A percentile compares a stretch with the other conserved stretches of the same genome.
Evolutionary conservation across 1,284 basidiomycete genomes (phyloP).

Genomic region (Rhizopogon parksii): DNA sequence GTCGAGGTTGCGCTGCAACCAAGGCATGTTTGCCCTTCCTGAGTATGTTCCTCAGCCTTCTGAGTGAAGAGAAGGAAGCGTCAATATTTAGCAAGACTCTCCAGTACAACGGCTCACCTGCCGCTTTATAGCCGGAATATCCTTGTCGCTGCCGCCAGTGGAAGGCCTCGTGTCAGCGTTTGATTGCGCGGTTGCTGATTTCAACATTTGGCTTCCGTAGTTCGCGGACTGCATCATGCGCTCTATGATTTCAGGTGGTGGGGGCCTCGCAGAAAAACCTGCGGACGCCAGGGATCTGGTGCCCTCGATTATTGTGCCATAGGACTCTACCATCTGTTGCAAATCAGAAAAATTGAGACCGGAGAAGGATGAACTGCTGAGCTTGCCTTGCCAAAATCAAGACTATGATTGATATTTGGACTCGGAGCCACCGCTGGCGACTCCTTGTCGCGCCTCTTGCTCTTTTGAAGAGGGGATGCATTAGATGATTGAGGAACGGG

Average conservation of each 20-base stretch:
- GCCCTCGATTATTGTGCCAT: constrained; percentile 38
- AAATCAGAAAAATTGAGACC: constrained; percentile 14
- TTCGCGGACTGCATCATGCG: constrained; percentile 44
- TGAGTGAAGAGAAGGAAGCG: constrained; percentile 21
- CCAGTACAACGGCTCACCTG: constrained; percentile 35
- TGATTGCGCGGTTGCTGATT: constrained; percentile 29
- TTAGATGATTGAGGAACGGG: constrained; percentile 25
- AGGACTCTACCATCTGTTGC: constrained; percentile 40
- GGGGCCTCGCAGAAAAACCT: constrained; percentile 21
- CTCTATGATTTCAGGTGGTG: constrained; percentile 36
- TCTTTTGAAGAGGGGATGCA: constrained; percentile 24
- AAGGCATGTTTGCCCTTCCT: constrained; percentile 63
- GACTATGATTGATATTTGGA: constrained; percentile 14
- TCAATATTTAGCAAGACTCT: constrained; percentile 8
- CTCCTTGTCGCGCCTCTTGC: constrained; percentile 32
- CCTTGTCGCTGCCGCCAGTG: constrained; percentile 23
- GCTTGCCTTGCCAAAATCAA: constrained; percentile 52
- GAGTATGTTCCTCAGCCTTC: constrained; percentile 39
- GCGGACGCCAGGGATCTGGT: constrained; percentile 26
- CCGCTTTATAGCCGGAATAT: constrained; percentile 31
- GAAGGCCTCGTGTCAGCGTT: constrained; percentile 22
- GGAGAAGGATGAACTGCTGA: constrained; percentile 1
- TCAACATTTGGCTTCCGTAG: constrained; percentile 46
- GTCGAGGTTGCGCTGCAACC: constrained; percentile 78
- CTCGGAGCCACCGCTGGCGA: constrained; percentile 23